Base-by-base conservation (phyloP, 148 eudicot genomes). In the Cornus florida region DNA sequence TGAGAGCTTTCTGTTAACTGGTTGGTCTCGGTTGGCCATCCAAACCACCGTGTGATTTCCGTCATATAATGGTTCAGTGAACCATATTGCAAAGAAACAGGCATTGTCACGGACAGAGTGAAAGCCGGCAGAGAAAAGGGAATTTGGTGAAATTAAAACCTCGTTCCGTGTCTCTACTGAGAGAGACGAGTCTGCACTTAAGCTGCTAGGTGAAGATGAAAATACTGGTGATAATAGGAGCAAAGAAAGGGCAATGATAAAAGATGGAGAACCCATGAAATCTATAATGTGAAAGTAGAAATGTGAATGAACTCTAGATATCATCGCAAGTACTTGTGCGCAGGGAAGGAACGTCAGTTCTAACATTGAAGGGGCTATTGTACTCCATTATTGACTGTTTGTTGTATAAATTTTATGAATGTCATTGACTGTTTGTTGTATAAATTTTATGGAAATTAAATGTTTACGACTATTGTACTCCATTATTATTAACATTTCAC, bases 11-110 rank as follows among this genome's bases (percentile, higher is more conserved):
- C 86, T 83, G 5, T 88, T 90, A 1, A 90, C 84, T 3, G 91
- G 91, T 68, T 85, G 41, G 75, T 90, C 90, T 38, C 88, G 74
- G 41, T 90, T 88, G 5, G 90, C 90, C 83, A 85, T 86, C 91
- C 93, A 90, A 41, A 84, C 80, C 0, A 80, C 64, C 31, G 87
- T 82, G 64, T 50, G 79, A 50, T 50, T 73, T 3, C 23, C 22
- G 4, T 62, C 66, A 20, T 17, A n/a, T 6, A 56, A 32, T 46
- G 81, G 67, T 38, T 67, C 33, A 13, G 79, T 57, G 72, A 77
- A 79, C 88, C 86, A 89, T 31, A 87, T 77, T 2, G 84, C 86
- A 35, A 83, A 89, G 64, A 53, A 68, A 32, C 31, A 85, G 0
- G 91, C 86, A 76, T 87, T 85, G 4, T 71, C 59, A 3, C 87